A percentile compares a stretch with the other conserved stretches of the same genome.
Conservation (phyloP, 768 basidiomycete genomes). For the Coprinellus micaceus region DNA sequence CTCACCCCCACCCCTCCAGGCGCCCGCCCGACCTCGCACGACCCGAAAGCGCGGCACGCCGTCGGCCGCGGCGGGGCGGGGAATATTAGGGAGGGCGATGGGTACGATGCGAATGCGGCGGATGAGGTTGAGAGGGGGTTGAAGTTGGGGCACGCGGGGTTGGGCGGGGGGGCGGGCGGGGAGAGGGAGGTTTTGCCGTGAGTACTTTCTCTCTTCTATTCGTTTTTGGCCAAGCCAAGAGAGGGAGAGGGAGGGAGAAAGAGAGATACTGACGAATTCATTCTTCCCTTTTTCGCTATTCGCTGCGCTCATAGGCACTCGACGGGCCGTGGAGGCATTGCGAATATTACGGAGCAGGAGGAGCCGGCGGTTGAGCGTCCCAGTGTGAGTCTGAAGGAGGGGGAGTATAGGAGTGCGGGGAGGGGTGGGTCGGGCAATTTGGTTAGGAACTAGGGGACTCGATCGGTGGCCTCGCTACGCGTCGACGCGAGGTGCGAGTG, state of each 20-base stretch:
- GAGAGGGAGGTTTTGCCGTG: too few species aligned
- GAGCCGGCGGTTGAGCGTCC: conserved; percentile 36
- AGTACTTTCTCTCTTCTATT: conserved; percentile 17
- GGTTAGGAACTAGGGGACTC: background rate
- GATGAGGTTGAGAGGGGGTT: conserved; percentile 26
- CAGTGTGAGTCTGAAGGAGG: conserved; percentile 19
- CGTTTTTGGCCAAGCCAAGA: background rate
- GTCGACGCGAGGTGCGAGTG: too few species aligned
- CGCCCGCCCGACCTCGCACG: too few species aligned
- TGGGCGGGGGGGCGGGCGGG: too few species aligned
- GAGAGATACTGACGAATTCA: background rate
- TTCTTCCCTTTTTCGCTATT: too few species aligned
- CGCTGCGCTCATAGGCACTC: conserved; percentile 50
- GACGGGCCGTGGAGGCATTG: conserved; percentile 65
- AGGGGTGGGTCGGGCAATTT: conserved; percentile 67
- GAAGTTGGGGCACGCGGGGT: conserved; percentile 17
- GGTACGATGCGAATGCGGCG: conserved; percentile 15
- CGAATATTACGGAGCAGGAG: conserved; percentile 46
- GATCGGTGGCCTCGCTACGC: too few species aligned
- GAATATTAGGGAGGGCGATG: conserved; percentile 41
- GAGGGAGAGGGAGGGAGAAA: background rate
- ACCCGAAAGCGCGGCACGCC: too few species aligned
- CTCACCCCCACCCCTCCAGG: too few species aligned
- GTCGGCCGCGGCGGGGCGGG: conserved; percentile 68
- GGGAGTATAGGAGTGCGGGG: conserved; percentile 41